These are phyloP conservation scores for Mariannaea elegans DNA, from an alignment of 2,329 filamentous ascomycete genomes.

Conservation along the genomic window DNA sequence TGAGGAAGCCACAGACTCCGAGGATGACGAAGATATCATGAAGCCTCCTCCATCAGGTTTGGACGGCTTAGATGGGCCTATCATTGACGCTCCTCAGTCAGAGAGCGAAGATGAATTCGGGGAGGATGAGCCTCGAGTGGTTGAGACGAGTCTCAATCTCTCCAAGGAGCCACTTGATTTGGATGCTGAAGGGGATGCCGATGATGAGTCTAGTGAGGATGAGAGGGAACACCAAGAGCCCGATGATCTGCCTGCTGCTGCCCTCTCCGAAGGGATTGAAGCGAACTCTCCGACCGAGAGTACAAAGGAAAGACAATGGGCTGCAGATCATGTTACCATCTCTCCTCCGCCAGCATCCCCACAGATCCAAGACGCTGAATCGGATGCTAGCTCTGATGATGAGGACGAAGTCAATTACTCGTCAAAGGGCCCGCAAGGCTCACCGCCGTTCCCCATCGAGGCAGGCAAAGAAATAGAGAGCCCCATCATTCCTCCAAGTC, in stretches of 20 bases:
- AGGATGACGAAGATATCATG: background rate
- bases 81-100: background rate
- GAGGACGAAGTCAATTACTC: background rate
- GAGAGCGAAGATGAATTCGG: constrained; percentile 1
- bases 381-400: background rate
- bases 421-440: background rate
- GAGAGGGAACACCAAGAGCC: background rate
- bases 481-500: constrained; percentile 11
- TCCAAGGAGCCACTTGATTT: background rate
- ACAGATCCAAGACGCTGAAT: background rate
- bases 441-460: background rate
- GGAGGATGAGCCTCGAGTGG: background rate
- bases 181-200: background rate
- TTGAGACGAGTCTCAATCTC: background rate
- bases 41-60: background rate
- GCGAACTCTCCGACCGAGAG: background rate
- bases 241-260: background rate
- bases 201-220: background rate
- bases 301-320: background rate
- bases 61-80: background rate
- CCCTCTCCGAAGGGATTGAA: background rate
- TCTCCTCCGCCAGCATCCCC: background rate
- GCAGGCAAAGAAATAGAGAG: background rate
- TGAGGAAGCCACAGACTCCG: background rate
- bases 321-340: background rate